Percentiles rank a stretch among this genome's conserved stretches.
Conservation (phyloP, 1,139 yeast species). For the Debaryomyces sp. region DNA sequence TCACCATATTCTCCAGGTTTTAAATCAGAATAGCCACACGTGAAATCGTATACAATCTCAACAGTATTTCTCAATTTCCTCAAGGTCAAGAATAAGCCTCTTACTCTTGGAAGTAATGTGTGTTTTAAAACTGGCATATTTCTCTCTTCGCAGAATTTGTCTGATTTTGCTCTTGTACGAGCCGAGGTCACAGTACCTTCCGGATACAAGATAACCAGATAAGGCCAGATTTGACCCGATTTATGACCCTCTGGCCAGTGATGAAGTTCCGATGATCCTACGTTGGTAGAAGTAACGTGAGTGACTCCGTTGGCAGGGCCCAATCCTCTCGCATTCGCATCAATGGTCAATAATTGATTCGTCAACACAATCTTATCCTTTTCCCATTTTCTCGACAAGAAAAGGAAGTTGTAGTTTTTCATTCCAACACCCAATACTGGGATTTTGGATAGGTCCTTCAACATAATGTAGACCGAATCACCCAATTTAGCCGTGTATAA, state of each 20-base stretch:
- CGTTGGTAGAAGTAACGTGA: constrained; percentile 32
- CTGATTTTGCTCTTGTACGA: constrained; percentile 62
- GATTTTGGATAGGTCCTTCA: constrained; percentile 71
- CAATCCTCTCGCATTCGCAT: constrained; percentile 52
- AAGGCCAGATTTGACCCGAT: constrained; percentile 42
- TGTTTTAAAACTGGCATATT: constrained; percentile 55
- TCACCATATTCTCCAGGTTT: constrained; percentile 71
- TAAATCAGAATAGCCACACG: constrained; percentile 81
- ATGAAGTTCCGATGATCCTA: constrained; percentile 20
- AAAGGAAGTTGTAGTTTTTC: constrained; percentile 77
- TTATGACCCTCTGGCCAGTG: constrained; percentile 44
- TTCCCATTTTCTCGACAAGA: constrained; percentile 84
- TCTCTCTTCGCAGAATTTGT: constrained; percentile 55
- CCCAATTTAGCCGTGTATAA: constrained; percentile 70
- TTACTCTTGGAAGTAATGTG: constrained; percentile 75
- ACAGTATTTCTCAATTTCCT: constrained; percentile 60
- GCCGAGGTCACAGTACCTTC: constrained; percentile 90
- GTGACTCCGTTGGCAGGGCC: constrained; percentile 56
- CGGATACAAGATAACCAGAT: constrained; percentile 74
- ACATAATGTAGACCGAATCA: constrained; percentile 69
- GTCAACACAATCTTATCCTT: constrained; percentile 64
- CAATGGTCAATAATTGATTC: constrained; percentile 55
- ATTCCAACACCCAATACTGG: constrained; percentile 90
- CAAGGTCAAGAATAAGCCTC: constrained; percentile 76
- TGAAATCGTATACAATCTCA: constrained; percentile 76